These are phyloP conservation scores for Zizania latifolia DNA, from an alignment of 176 grass and related monocot genomes.

Conservation along the genomic window DNA sequence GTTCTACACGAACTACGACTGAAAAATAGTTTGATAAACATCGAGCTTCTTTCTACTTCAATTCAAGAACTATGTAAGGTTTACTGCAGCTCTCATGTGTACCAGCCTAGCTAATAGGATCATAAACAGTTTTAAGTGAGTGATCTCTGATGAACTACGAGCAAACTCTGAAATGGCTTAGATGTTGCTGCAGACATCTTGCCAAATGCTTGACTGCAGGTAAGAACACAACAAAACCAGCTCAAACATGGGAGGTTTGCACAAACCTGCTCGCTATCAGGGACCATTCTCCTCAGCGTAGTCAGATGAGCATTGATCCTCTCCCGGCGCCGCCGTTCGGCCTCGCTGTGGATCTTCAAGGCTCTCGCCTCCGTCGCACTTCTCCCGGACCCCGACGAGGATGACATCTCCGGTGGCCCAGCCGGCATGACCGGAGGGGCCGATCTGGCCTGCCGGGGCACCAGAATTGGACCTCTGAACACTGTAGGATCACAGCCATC, in stretches of 20 bases:
- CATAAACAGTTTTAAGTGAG: background rate
- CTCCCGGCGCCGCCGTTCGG: slow-evolving; percentile 75
- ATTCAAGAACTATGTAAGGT: background rate
- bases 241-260: background rate
- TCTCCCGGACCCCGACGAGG: slow-evolving; percentile 31
- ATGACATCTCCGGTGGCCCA: slow-evolving; percentile 20
- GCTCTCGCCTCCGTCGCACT: slow-evolving; percentile 45
- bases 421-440: background rate
- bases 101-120: background rate
- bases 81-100: background rate
- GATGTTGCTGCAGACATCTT: background rate
- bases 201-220: background rate
- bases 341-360: slow-evolving; percentile 75
- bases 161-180: background rate
- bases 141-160: background rate
- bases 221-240: background rate
- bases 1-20: background rate
- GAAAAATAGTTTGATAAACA: background rate
- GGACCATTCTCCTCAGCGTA: slow-evolving; percentile 66
- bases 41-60: background rate
- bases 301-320: slow-evolving; percentile 82
- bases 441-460: slow-evolving; percentile 22
- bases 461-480: background rate
- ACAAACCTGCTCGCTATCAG: slow-evolving; percentile 65
- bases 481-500: background rate